Conservation (phyloP, 2,329 filamentous ascomycete genomes). For the Aspergillus awamori region DNA sequence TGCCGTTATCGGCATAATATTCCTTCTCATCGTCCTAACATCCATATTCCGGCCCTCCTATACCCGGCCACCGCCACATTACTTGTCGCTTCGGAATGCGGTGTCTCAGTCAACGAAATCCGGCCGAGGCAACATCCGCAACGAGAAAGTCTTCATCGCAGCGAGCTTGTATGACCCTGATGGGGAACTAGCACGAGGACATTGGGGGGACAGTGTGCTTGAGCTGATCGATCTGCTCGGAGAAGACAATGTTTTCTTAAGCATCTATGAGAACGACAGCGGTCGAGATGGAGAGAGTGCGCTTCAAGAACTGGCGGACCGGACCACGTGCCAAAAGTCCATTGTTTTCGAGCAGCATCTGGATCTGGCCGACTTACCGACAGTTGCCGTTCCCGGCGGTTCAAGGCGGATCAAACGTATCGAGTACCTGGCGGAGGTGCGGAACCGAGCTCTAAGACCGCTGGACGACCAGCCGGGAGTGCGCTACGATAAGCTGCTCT, state of each 20-base stretch:
- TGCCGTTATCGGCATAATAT: constrained; percentile 24
- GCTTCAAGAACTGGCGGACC: constrained; percentile 56
- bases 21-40: constrained; percentile 38
- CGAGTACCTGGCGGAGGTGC: constrained; percentile 70
- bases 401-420: constrained; percentile 70
- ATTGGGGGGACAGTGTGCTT: constrained; percentile 65
- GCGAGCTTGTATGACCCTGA: constrained; percentile 69
- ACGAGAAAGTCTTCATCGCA: constrained; percentile 73
- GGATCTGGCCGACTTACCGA: constrained; percentile 59
- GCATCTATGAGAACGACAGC: constrained; percentile 73
- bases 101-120: constrained; percentile 34
- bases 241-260: constrained; percentile 68
- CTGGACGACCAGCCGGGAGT: constrained; percentile 54
- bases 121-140: constrained; percentile 54
- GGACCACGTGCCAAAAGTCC: constrained; percentile 52
- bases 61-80: constrained; percentile 57
- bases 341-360: constrained; percentile 66
- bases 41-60: constrained; percentile 60
- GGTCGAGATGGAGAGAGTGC: constrained; percentile 59
- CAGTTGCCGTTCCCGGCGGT: constrained; percentile 65
- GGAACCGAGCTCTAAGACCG: constrained; percentile 69
- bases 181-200: constrained; percentile 62
- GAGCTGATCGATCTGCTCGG: constrained; percentile 68
- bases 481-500: constrained; percentile 60
- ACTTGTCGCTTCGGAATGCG: constrained; percentile 42